Conservation (phyloP, 78 protist species). For the Dictyostelium firmibasis region DNA sequence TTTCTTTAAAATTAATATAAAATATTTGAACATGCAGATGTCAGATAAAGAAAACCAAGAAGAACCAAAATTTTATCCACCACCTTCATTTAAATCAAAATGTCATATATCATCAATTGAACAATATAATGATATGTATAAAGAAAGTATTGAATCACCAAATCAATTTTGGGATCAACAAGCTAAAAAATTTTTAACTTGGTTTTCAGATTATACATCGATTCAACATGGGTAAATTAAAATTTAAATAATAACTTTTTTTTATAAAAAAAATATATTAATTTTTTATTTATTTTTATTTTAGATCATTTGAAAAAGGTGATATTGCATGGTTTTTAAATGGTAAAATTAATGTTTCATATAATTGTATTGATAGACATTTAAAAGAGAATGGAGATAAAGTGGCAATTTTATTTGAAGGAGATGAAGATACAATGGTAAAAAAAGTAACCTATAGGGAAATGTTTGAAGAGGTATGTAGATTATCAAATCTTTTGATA, state of each 20-base stretch:
- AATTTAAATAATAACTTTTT: neutral
- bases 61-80: neutral
- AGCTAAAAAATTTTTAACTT: slow-evolving; percentile 43
- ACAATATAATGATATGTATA: slow-evolving; percentile 21
- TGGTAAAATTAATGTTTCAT: slow-evolving; percentile 89
- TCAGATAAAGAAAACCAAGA: neutral
- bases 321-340: slow-evolving; percentile 90
- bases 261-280: neutral
- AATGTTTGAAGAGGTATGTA: slow-evolving; percentile 74
- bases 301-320: slow-evolving; percentile 83
- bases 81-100: neutral
- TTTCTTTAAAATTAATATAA: no score
- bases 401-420: slow-evolving; percentile 84
- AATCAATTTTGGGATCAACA: slow-evolving; percentile 72
- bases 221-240: slow-evolving; percentile 66
- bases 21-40: neutral
- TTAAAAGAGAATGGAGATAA: slow-evolving; percentile 80
- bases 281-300: neutral
- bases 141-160: slow-evolving; percentile 51
- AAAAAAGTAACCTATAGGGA: slow-evolving; percentile 68
- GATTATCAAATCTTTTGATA: slow-evolving; percentile 88
- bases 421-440: slow-evolving; percentile 62
- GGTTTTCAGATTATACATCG: slow-evolving; percentile 78
- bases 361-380: slow-evolving; percentile 93
- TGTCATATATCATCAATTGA: slow-evolving; percentile 9